Conservation (phyloP, 169 alveolate genomes). For the Cytauxzoon felis region DNA sequence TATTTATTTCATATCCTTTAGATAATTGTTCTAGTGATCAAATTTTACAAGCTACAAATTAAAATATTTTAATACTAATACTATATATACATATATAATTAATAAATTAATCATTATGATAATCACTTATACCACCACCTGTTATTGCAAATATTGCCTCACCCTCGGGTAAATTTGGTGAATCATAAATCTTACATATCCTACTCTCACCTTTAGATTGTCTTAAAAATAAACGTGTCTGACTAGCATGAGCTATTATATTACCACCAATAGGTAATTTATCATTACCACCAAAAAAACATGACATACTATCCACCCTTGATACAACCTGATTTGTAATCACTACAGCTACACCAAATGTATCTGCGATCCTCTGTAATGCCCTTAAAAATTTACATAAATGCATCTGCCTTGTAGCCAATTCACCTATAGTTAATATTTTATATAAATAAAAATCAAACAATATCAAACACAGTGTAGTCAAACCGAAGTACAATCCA, state of each 20-base stretch:
- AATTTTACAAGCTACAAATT: no score
- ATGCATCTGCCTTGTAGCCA: constrained; percentile 96
- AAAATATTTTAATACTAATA: not conserved
- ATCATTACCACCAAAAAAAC: constrained; percentile 76
- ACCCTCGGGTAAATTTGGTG: constrained; percentile 97
- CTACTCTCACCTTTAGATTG: constrained; percentile 91
- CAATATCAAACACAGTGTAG: no score
- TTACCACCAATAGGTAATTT: constrained; percentile 96
- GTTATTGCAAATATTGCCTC: constrained; percentile 93
- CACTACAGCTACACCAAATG: constrained; percentile 90
- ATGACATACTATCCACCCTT: constrained; percentile 86
- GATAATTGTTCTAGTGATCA: no score
- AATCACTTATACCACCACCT: constrained; percentile 90
- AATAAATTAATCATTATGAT: constrained; percentile 42
- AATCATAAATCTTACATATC: constrained; percentile 93
- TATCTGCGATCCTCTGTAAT: constrained; percentile 94
- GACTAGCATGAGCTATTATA: constrained; percentile 98
- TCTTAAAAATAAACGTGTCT: constrained; percentile 90
- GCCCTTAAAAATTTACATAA: constrained; percentile 93
- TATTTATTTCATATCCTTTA: no score
- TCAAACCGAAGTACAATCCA: no score
- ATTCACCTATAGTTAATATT: constrained; percentile 85
- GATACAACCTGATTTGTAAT: constrained; percentile 95
- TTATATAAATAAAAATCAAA: no score
- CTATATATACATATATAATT: not conserved